Conservation (phyloP, 768 basidiomycete species). For the Agaricus subrufescens region DNA sequence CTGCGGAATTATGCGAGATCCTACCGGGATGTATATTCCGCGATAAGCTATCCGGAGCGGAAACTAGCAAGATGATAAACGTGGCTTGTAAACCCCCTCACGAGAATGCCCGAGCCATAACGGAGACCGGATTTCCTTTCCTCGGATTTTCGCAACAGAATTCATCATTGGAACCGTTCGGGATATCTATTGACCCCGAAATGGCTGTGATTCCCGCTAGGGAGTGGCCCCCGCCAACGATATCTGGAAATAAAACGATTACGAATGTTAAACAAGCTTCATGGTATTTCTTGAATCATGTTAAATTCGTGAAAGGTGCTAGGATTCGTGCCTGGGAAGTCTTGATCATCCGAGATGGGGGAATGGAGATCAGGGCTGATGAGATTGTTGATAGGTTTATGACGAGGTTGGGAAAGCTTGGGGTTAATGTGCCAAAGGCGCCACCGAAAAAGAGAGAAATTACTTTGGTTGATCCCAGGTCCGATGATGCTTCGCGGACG, state of each 20-base stretch:
- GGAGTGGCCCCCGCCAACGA: conserved; percentile 51
- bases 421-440: conserved; percentile 42
- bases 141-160: conserved; percentile 39
- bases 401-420: conserved; percentile 51
- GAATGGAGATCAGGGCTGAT: conserved; percentile 40
- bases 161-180: conserved; percentile 48
- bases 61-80: conserved; percentile 62
- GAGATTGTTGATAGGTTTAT: conserved; percentile 48
- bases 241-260: conserved; percentile 30
- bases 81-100: conserved; percentile 58
- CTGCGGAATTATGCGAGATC: conserved; percentile 68
- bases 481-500: conserved; percentile 32
- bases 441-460: conserved; percentile 36
- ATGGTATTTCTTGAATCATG: conserved; percentile 69
- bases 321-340: conserved; percentile 59
- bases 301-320: conserved; percentile 60
- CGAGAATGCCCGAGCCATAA: conserved; percentile 52
- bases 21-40: conserved; percentile 49
- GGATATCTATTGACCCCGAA: conserved; percentile 44
- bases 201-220: conserved; percentile 67
- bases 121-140: conserved; percentile 45
- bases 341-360: conserved; percentile 51
- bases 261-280: conserved; percentile 54
- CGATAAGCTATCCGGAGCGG: conserved; percentile 48
- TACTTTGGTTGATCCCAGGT: conserved; percentile 18